Evolutionary conservation across 2,329 filamentous ascomycete genomes (phyloP), one percentile per base, ranked within the genome.

Genomic region (Fusarium sp.): DNA sequence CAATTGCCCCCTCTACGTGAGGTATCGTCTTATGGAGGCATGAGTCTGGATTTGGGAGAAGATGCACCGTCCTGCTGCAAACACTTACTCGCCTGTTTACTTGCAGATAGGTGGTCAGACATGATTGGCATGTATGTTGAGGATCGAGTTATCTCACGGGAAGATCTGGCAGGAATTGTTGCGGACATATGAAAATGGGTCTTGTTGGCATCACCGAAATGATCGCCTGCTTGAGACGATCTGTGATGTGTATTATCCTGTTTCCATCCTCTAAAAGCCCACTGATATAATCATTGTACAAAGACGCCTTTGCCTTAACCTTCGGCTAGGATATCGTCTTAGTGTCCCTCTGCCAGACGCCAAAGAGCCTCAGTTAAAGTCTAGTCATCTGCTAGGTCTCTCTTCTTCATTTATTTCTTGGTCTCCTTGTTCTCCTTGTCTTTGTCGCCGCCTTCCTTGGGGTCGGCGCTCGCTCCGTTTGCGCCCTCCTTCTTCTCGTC

Each of bases 21-120:
- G 48, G 58, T 44, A 69, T 81, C 81, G 78, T 63, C 75, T 29
- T 88, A 89, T 71, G 88, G 89, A 1, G 88, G 88, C 0, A 53
- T 85, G 55, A 83, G 82, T 59, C 51, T 80, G 5, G 82, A 83
- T 59, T 77, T 79, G 3, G 44, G 63, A 8, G 72, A 67, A 4
- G 76, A 80, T 40, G 81, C 86, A 62, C 87, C 86, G 65, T 86
- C 89, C 73, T 92, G 81, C 58, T 99, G 95, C 79, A 98, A 98
- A 81, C 95, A 99, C 80, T 80, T 98, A 8, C 86, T 98, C 18
- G 95, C 95, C 2, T 97, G 93, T 78, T 80, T 95, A 43, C 79
- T 98, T 58, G 90, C 86, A 8, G 90, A 93, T 77, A 83, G 85
- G 48, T 94, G 92, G 83, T 78, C 77, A 0, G 78, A 68, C 5